Evolutionary conservation across 2,329 filamentous ascomycete species (phyloP), one percentile per base, ranked within the genome.

Genomic region (Aspergillus persii): DNA sequence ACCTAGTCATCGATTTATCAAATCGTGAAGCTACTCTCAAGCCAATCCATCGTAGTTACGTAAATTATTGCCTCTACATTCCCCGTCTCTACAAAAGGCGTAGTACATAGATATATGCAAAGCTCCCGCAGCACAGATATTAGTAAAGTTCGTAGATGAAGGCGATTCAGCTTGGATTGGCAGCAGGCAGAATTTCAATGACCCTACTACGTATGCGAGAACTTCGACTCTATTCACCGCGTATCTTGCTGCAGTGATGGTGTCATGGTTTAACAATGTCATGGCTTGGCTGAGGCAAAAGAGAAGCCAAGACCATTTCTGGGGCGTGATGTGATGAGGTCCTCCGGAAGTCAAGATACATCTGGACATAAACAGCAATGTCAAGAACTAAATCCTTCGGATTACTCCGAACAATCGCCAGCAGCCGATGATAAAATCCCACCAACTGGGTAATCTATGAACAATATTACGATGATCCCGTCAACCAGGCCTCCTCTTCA

Each of bases 401-500:
- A 18, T 23, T 18, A 7, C 27, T 11, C 11, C n/a, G 8, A 36
- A 39, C 23, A 23, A 3, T 31, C 11, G 18, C n/a, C 29, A n/a
- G n/a, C 50, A 36, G 50, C 9, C 18, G 31, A 39, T 7, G 11
- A 55, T 9, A 30, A 61, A 5, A 12, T 2, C 60, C 62, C 5
- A 74, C 66, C 1, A 69, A 73, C 3, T 55, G 62, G 18, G 9
- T 59, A 3, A 64, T 82, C 6, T 85, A 81, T 59, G 70, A 79
- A 31, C 69, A 64, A n/a, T 83, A 81, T 66, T 84, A 80, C 65
- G 69, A 74, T 8, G 69, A 75, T 26, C 71, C 78, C 0, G 74
- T 82, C 0, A 69, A 83, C 2, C 77, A 77, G 8, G 77, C 92
- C 0, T 71, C 93, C 0, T 92, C 0, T 71, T 93, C 0, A 85